Evolutionary conservation across 2,329 filamentous ascomycete species (phyloP), one percentile per base, ranked within the genome.

Genomic region (Pseudomassariella vexata): DNA sequence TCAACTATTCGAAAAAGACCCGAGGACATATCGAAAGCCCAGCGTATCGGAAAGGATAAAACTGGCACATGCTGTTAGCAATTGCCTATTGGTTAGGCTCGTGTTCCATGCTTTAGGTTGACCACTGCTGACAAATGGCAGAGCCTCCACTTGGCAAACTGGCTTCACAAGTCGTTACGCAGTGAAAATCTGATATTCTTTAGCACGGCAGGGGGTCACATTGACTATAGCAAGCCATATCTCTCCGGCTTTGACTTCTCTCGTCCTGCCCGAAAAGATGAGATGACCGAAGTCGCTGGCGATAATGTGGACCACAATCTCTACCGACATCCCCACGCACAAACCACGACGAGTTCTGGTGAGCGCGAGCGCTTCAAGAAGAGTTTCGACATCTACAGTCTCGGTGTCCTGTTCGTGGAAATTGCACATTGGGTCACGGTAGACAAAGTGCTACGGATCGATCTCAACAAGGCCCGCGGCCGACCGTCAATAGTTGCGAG

Each of bases 151-250:
- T 62, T 67, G 3, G 68, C 73, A 1, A 65, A 72, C 38, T 76
- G 70, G 71, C 57, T 76, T 5, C 72, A 76, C 55, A 76, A 77
- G 42, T 70, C 69, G n/a, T 56, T 76, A 5, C 65, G 70, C 9
- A 66, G 63, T 36, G 56, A 68, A 34, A 75, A 72, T 44, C 59
- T 76, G 19, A 47, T 76, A 9, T 73, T 76, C 48, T 73, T 72
- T 45, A 53, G 53, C 19, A 39, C 45, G 18, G 36, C 36, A 18
- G 27, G 36, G 15, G 52, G 49, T 37, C 33, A 39, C 15, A 52
- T 66, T 24, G 54, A 65, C 36, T 63, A 60, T 34, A 40, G 43
- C 8, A 49, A 55, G 19, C 68, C 68, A 0, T 65, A 59, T 37
- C 53, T 75, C 23, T 68, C 63, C 1, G 70, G 71, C 20, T 76